Conservation (phyloP, 441 rosid genomes). For the Breynia disticha region DNA sequence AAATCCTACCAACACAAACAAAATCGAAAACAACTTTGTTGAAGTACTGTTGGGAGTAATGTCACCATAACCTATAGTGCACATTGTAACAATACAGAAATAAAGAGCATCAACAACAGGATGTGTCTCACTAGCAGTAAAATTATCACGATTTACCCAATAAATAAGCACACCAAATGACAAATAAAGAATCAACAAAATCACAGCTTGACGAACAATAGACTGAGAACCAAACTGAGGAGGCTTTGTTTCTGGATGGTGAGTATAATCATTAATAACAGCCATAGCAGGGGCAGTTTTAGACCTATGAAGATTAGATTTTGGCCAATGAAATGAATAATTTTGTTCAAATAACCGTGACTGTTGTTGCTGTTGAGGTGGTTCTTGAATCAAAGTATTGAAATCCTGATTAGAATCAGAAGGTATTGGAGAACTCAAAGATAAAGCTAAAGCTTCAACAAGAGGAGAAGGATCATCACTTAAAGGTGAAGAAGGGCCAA, state of each 20-base stretch:
- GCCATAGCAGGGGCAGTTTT: slow-evolving; percentile 78
- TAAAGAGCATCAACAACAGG: slow-evolving; percentile 87
- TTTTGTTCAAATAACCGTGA: slow-evolving; percentile 34
- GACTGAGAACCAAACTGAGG: slow-evolving; percentile 46
- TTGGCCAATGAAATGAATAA: slow-evolving; percentile 15
- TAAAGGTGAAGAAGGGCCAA: slow-evolving; percentile 43
- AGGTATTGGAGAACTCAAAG: slow-evolving; percentile 19
- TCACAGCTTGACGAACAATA: slow-evolving; percentile 44
- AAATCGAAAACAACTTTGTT: slow-evolving; percentile 71
- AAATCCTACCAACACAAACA: slow-evolving; percentile 87
- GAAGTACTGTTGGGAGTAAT: slow-evolving; percentile 54
- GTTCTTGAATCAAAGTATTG: slow-evolving; percentile 11
- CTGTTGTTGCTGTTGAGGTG: slow-evolving; percentile 15
- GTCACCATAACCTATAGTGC: slow-evolving; percentile 93
- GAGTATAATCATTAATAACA: slow-evolving; percentile 35
- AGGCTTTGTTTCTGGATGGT: slow-evolving; percentile 33
- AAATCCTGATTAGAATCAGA: slow-evolving; percentile 18
- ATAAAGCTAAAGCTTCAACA: slow-evolving; percentile 42
- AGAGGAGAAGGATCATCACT: slow-evolving; percentile 22
- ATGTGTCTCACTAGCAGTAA: slow-evolving; percentile 50
- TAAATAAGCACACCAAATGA: slow-evolving; percentile 66
- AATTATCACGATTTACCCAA: slow-evolving; percentile 47
- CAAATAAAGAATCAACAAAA: slow-evolving; percentile 50
- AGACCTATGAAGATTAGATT: slow-evolving; percentile 54
- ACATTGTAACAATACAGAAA: slow-evolving; percentile 93